A percentile compares a stretch with the other conserved stretches of the same genome.
Evolutionary conservation across 73 alveolate genomes (phyloP).

Genomic region (Paraurostyla sp.): DNA sequence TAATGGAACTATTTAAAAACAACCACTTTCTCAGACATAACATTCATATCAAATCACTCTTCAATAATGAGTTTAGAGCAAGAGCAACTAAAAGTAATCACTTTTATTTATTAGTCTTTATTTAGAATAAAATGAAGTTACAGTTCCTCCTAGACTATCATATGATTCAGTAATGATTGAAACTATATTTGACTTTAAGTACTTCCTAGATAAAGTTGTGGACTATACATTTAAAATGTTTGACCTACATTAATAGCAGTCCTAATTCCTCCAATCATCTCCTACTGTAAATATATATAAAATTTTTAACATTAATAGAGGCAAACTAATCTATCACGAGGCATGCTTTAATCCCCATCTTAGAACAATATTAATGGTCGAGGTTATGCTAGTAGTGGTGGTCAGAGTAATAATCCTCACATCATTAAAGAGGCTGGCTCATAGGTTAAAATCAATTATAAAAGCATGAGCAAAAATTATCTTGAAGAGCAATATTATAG

Average conservation of each 20-base stretch:
- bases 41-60: constrained; percentile 24
- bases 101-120: background rate
- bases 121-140: constrained; percentile 27
- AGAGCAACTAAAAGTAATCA: constrained; percentile 57
- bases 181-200: constrained; percentile 41
- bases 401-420: too few relatives aligned
- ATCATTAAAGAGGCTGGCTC: too few relatives aligned
- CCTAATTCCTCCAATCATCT: background rate
- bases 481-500: constrained; percentile 13
- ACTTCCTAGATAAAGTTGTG: constrained; percentile 56
- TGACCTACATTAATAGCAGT: background rate
- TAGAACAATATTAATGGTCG: too few relatives aligned
- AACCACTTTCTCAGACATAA: constrained; percentile 4
- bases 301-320: background rate
- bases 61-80: background rate
- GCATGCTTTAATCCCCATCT: too few relatives aligned
- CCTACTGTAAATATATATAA: background rate
- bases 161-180: constrained; percentile 62
- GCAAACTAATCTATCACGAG: background rate
- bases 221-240: constrained; percentile 28
- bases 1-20: constrained; percentile 46
- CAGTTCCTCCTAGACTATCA: constrained; percentile 36
- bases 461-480: background rate
- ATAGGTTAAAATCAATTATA: background rate
- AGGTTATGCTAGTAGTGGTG: too few relatives aligned